A percentile compares a stretch with the other conserved stretches of the same genome.
phyloP scores from a whole-genome alignment of 148 eudicot genomes.

The Camellia sinensis region DNA sequence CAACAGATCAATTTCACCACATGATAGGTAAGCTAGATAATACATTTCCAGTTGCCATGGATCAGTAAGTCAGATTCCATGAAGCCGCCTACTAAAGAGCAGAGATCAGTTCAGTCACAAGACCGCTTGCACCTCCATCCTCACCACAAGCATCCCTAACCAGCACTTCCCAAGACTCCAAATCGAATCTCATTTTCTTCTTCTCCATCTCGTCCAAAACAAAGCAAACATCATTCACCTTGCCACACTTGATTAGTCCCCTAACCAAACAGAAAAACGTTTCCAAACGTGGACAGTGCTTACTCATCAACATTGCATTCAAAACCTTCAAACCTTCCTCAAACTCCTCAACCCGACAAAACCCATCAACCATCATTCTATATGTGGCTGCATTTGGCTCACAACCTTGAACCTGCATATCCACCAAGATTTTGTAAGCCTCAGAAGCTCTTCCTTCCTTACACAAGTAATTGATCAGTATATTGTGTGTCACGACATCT shows the following conservation, averaged over 20 bases:
- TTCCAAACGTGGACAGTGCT: constrained; percentile 50
- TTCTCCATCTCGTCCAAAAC: constrained; percentile 80
- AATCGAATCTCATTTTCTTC: constrained; percentile 51
- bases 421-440: constrained; percentile 75
- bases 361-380: constrained; percentile 86
- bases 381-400: constrained; percentile 84
- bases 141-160: constrained; percentile 19
- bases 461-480: constrained; percentile 62
- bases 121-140: constrained; percentile 20
- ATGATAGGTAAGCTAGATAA: not conserved
- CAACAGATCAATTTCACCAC: not conserved
- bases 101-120: constrained; percentile 39
- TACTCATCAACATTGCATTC: constrained; percentile 60
- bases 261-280: constrained; percentile 56
- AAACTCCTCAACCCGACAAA: constrained; percentile 55
- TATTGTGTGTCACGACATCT: constrained; percentile 69
- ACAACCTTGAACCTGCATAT: constrained; percentile 78
- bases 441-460: constrained; percentile 56
- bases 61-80: not conserved
- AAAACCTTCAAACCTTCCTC: constrained; percentile 61
- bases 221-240: constrained; percentile 60
- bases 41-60: not conserved
- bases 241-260: constrained; percentile 59
- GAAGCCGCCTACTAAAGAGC: constrained; percentile 16
- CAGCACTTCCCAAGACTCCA: not conserved